phyloP scores from a whole-genome alignment of 129 eudicot species.

The Chrysanthemum makinoi region DNA sequence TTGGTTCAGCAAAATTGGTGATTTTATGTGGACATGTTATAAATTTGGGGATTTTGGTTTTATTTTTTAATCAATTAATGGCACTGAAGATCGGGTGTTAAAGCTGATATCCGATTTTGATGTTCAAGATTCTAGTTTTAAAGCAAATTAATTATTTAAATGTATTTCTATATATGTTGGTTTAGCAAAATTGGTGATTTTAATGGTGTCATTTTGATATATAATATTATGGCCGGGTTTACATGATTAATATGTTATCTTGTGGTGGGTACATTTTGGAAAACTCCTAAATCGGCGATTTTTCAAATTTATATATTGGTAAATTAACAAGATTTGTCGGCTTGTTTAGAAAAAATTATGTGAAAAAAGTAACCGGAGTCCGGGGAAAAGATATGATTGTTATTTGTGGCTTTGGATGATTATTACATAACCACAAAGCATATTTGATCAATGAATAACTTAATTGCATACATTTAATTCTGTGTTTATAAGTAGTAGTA shows the following conservation, averaged over 20 bases:
- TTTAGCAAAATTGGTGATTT: not conserved
- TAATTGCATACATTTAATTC: not conserved
- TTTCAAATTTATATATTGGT: not conserved
- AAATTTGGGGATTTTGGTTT: no score
- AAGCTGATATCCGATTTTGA: not conserved
- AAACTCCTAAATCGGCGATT: not conserved
- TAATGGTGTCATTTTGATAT: not conserved
- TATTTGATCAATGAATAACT: not conserved
- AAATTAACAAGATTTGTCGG: not conserved
- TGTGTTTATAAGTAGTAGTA: not conserved
- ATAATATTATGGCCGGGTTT: not conserved
- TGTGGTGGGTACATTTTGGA: not conserved
- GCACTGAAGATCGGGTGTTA: not conserved
- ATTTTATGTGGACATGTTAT: not conserved
- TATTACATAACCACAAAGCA: not conserved
- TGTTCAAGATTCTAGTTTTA: constrained; percentile 11
- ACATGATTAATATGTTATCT: constrained; percentile 6
- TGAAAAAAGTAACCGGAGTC: not conserved
- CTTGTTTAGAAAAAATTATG: not conserved
- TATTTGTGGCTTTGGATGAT: constrained; percentile 1
- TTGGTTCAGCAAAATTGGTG: not conserved
- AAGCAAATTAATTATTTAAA: not conserved
- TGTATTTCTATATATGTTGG: not conserved
- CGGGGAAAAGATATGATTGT: not conserved
- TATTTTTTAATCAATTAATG: not conserved